A percentile compares a stretch with the other conserved stretches of the same genome.
These are phyloP conservation scores for Acacia concinna DNA, from an alignment of 331 rosid genomes.

Conservation along the genomic window DNA sequence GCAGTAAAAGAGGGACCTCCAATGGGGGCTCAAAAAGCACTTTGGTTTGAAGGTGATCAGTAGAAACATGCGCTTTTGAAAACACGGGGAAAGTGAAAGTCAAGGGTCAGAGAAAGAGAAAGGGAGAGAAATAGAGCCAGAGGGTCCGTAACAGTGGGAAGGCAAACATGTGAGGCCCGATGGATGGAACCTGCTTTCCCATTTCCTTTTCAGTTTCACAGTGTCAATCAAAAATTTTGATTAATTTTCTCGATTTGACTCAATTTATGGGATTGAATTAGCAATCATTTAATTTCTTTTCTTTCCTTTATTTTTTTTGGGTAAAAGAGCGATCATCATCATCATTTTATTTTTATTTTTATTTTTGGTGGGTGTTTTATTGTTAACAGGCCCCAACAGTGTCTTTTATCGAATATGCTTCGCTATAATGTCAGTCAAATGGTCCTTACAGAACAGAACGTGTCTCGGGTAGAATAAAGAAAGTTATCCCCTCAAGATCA, in stretches of 20 bases:
- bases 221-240: neutral
- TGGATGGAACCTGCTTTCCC: slow-evolving; percentile 14
- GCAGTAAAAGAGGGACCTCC: neutral
- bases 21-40: neutral
- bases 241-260: neutral
- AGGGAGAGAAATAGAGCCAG: neutral
- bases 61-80: neutral
- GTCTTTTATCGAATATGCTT: slow-evolving; percentile 1
- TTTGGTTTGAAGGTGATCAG: neutral
- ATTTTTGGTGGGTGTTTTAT: neutral
- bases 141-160: slow-evolving; percentile 21
- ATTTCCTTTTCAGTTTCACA: slow-evolving; percentile 1
- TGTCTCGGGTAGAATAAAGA: neutral
- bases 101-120: slow-evolving; percentile 3
- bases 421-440: slow-evolving; percentile 12
- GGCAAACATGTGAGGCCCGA: slow-evolving; percentile 7
- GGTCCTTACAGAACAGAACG: neutral
- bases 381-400: neutral
- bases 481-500: neutral
- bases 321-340: neutral
- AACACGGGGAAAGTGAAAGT: slow-evolving; percentile 1
- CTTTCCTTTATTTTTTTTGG: neutral
- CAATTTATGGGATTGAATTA: neutral
- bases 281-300: too few species aligned
- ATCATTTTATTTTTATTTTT: neutral